Evolutionary conservation across 371 early-diverging fungal species (phyloP), one percentile per base, ranked within the genome.

Genomic region (Mortierella sp.): DNA sequence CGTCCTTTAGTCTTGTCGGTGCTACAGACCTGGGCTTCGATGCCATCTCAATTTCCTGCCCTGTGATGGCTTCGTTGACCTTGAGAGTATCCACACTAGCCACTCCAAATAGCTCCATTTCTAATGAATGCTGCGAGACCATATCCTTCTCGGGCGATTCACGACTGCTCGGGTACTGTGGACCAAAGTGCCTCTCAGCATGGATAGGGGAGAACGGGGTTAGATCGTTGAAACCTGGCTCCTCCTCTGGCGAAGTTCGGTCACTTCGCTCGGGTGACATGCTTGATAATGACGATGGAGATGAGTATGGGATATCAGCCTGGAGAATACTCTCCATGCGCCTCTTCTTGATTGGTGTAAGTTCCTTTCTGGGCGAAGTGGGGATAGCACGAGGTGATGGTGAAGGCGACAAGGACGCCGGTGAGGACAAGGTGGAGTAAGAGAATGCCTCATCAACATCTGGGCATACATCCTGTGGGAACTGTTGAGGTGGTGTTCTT

Each of bases 371-470:
- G 45, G 54, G 57, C 3, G 65, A 56, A 4, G 61, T 31, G 0
- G 58, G 69, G 48, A 47, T 56, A 1, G 70, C 58, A 31, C 58
- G 65, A 5, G 61, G 66, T 8, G 69, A 54, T 0, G 66, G 69
- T 1, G 76, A 69, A 16, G 54, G 46, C 4, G 69, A 65, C 41
- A 42, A 65, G 9, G 70, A 65, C 2, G 76, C 61, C 3, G 70
- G 76, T 2, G 76, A 76, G 10, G 76, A 74, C 7, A 74, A 52
- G 4, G 70, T 76, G 5, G 76, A 76, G 38, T 62, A 28, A 23
- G 76, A 69, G 31, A 70, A 76, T 2, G 66, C 43, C 16, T 69
- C 66, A 38, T 76, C 76, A 23, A 68, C 47, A 23, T 73, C 74
- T 8, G 50, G 63, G 26, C 53, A 64, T 21, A 45, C 19, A 34